Conservation (phyloP, 2,329 filamentous ascomycete genomes). For the Emmonsiellopsis sp. region DNA sequence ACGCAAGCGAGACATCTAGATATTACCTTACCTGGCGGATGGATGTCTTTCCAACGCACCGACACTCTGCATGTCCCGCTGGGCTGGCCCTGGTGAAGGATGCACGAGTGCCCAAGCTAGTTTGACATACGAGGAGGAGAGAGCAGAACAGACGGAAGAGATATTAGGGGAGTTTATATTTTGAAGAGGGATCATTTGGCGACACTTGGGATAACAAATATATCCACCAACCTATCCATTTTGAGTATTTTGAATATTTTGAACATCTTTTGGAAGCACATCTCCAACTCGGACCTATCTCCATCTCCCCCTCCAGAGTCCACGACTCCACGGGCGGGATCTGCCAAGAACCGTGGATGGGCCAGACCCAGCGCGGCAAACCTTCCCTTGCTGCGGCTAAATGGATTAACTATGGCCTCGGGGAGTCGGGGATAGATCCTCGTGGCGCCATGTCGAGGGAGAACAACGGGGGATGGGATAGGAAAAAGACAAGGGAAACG, state of each 20-base stretch:
- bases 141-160: constrained; percentile 13
- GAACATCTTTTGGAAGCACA: too few relatives aligned
- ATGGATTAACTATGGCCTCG: neutral
- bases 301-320: too few relatives aligned
- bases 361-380: neutral
- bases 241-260: too few relatives aligned
- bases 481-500: too few relatives aligned
- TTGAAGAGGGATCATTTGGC: neutral
- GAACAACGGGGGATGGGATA: too few relatives aligned
- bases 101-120: neutral
- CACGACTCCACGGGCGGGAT: too few relatives aligned
- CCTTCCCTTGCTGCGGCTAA: neutral
- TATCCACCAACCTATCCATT: too few relatives aligned
- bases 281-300: too few relatives aligned
- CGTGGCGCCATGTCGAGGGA: neutral
- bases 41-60: too few relatives aligned
- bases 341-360: neutral
- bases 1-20: too few relatives aligned
- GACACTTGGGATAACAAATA: too few relatives aligned
- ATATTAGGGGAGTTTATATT: neutral
- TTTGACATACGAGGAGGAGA: neutral
- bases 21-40: too few relatives aligned
- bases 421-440: neutral
- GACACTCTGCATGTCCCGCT: neutral
- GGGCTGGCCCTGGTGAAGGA: constrained; percentile 29